Base-by-base conservation (phyloP, 164 flowering plant genomes). In the Piper longum region DNA sequence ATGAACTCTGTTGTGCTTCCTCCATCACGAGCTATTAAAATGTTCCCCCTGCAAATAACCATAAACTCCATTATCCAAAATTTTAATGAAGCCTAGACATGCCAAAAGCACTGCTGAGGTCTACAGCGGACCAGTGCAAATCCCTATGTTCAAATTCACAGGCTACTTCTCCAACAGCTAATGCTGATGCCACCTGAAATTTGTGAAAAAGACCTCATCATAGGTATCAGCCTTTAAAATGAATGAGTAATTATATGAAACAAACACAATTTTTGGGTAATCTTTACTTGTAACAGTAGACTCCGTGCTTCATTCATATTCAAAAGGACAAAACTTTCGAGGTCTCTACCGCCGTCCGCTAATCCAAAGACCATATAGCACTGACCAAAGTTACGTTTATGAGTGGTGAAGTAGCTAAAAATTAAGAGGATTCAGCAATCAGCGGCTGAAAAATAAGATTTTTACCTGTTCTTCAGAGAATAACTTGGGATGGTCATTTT, bases 101-200 rank as follows among this genome's bases (percentile, higher is more conserved):
- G 36, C 7, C 16, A 6, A 36, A 26, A 57, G 36, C 4, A 66
- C 44, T 56, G 11, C 17, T 14, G 60, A 45, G 43, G 14, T 52
- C 40, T 58, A 6, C 70, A 72, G 51, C 63, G 57, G 14, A 91
- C 97, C 99, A 95, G 78, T 95, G 96, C 56, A 91, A 75, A 78
- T 95, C 98, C 52, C 96, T 82, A 71, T 91, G 99, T 71, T 95
- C 98, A 79, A 95, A 91, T 74, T 91, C 95, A 70, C 70, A 89
- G 14, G 91, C 91, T 59, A 85, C 85, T 80, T 95, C 99, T 65
- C 96, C 98, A 61, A 91, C 90, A 64, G 96, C 98, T 72, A 91
- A 73, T 42, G 84, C 93, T 67, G 81, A 80, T 43, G 92, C 79
- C 68, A 86, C 91, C 98, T 95, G 82, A 74, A 17, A 56, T 43